phyloP scores from a whole-genome alignment of 345 rosid species.

The Eucalyptus dawsonii region DNA sequence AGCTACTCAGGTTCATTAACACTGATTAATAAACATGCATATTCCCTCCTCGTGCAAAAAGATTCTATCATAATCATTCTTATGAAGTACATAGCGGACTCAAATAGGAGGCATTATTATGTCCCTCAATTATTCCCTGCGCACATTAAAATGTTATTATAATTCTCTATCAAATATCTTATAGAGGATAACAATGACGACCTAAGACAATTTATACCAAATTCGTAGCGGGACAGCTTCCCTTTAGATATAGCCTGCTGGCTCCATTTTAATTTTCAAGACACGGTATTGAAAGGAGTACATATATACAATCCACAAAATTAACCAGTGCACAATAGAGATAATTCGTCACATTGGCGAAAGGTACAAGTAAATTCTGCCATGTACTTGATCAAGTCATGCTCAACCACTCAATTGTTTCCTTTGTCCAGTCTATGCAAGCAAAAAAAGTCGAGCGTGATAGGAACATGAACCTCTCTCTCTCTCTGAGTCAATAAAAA shows the following conservation, averaged over 20 bases:
- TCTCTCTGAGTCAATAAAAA: too few relatives aligned
- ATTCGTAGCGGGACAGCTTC: neutral
- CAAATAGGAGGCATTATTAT: too few relatives aligned
- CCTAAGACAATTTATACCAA: neutral
- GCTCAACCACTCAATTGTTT: neutral
- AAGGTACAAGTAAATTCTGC: neutral
- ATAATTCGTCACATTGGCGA: neutral
- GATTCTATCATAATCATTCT: neutral
- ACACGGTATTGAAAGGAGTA: neutral
- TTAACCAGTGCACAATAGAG: neutral
- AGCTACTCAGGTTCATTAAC: neutral
- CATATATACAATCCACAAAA: neutral
- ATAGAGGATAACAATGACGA: too few relatives aligned
- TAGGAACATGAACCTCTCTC: neutral
- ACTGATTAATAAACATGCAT: neutral
- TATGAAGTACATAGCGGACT: too few relatives aligned
- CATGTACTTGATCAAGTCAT: neutral
- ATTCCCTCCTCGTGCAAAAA: neutral
- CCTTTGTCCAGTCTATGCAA: neutral
- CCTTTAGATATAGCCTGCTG: neutral
- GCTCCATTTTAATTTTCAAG: too few relatives aligned
- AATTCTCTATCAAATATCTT: too few relatives aligned
- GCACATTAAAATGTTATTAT: too few relatives aligned
- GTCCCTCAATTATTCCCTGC: too few relatives aligned
- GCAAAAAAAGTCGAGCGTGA: neutral